Percentiles rank a stretch among this genome's conserved stretches.
Evolutionary conservation across 1,284 basidiomycete genomes (phyloP).

Genomic region (Melampsora abietis-canadensis): DNA sequence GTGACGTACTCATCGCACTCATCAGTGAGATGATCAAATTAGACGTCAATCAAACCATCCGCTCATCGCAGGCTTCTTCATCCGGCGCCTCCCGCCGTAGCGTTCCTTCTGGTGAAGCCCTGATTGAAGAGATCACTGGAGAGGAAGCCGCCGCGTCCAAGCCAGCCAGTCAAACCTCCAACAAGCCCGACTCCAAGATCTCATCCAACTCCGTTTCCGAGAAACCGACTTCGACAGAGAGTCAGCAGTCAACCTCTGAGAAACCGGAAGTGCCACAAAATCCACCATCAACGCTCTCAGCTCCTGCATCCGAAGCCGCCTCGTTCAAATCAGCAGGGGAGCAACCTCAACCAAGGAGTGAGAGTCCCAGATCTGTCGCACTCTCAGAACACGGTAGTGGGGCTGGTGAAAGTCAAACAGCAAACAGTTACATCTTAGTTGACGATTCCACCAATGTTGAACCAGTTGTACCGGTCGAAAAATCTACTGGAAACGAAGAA

Average conservation of each 20-base stretch:
- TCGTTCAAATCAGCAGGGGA: not conserved
- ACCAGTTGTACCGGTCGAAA: not conserved
- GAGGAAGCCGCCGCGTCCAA: conserved; percentile 23
- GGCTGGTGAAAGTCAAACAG: conserved; percentile 31
- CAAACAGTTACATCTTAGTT: conserved; percentile 34
- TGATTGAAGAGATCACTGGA: conserved; percentile 40
- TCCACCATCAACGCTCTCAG: not conserved
- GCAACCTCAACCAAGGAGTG: conserved; percentile 4
- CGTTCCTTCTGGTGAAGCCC: conserved; percentile 20
- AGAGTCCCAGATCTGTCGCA: not conserved
- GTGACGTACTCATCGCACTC: not conserved
- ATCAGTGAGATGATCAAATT: conserved; percentile 40
- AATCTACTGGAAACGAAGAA: not conserved
- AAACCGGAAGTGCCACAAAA: not conserved
- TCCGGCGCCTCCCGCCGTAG: conserved; percentile 1
- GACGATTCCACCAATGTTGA: conserved; percentile 18
- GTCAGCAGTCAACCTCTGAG: not conserved
- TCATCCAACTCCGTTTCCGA: not conserved
- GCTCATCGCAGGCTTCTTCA: conserved; percentile 12
- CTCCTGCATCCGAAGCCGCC: not conserved
- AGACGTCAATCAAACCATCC: conserved; percentile 37
- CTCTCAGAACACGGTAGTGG: conserved; percentile 41
- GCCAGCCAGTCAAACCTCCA: conserved; percentile 2
- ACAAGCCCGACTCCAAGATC: not conserved
- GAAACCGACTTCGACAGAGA: conserved; percentile 8